Percentiles rank a stretch among this genome's conserved stretches.
Evolutionary conservation across 2,329 filamentous ascomycete genomes (phyloP).

Genomic region (Rhynchosporium agropyri): DNA sequence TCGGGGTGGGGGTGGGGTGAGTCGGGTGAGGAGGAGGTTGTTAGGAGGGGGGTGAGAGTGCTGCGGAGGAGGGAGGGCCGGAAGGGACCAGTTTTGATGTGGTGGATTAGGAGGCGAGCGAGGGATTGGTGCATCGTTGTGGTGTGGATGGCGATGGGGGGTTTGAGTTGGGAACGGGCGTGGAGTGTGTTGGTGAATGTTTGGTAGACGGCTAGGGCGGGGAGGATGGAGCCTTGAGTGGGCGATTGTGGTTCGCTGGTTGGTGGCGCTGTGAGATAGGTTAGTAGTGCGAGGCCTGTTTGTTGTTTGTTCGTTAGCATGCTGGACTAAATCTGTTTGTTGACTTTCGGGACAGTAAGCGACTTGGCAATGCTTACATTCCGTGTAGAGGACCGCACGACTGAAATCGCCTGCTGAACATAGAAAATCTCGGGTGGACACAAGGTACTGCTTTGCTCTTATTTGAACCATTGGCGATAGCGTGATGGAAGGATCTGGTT

Average conservation of each 20-base stretch:
- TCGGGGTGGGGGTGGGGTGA: constrained; percentile 60
- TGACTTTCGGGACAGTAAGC: neutral
- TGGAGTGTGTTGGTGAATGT: constrained; percentile 49
- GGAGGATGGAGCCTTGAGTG: constrained; percentile 58
- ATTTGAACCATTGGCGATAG: constrained; percentile 46
- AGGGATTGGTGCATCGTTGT: constrained; percentile 64
- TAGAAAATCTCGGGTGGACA: constrained; percentile 56
- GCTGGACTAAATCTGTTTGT: neutral
- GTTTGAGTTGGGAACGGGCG: constrained; percentile 42
- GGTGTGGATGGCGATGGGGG: neutral
- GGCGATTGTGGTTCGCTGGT: constrained; percentile 49
- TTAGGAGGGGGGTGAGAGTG: constrained; percentile 62
- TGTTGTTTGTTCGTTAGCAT: constrained; percentile 5
- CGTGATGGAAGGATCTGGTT: constrained; percentile 39
- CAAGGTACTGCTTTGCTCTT: constrained; percentile 56
- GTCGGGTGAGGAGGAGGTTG: constrained; percentile 49
- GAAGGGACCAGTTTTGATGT: constrained; percentile 61
- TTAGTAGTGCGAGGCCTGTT: constrained; percentile 57
- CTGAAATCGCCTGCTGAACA: constrained; percentile 53
- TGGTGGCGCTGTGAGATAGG: constrained; percentile 56
- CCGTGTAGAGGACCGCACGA: constrained; percentile 57
- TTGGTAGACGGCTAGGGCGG: constrained; percentile 50
- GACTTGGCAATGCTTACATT: constrained; percentile 47
- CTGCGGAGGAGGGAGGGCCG: constrained; percentile 67
- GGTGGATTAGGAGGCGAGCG: constrained; percentile 67